Conservation (phyloP, 2,329 filamentous ascomycete genomes). For the Madurella mycetomatis region DNA sequence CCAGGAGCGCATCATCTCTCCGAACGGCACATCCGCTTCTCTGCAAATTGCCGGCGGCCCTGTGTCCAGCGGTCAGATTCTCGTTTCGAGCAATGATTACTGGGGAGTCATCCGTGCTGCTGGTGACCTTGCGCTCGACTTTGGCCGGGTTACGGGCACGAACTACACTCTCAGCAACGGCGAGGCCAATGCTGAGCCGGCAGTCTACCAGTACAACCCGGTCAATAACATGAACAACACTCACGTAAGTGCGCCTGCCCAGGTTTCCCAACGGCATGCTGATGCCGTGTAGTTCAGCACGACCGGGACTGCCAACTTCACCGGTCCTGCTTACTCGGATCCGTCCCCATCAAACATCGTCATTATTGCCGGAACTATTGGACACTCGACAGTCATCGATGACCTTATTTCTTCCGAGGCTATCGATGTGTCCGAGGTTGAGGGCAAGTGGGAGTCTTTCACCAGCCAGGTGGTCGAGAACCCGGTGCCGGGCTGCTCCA, state of each 20-base stretch:
- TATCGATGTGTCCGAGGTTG: conserved; percentile 52
- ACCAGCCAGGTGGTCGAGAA: conserved; percentile 53
- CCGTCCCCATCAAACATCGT: conserved; percentile 44
- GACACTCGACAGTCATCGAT: conserved; percentile 59
- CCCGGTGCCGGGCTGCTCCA: conserved; percentile 51
- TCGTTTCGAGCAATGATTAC: conserved; percentile 56
- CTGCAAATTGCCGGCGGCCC: conserved; percentile 37
- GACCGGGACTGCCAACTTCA: conserved; percentile 38
- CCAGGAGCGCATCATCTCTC: conserved; percentile 46
- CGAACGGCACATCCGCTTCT: conserved; percentile 28
- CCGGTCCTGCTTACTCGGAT: conserved; percentile 42
- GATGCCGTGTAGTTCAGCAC: conserved; percentile 37
- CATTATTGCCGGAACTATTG: conserved; percentile 66
- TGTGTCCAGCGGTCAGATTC: conserved; percentile 43
- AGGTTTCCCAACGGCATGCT: not conserved
- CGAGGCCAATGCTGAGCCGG: conserved; percentile 33
- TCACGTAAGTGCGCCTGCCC: conserved; percentile 31
- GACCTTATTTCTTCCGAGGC: conserved; percentile 50
- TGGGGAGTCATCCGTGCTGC: conserved; percentile 65
- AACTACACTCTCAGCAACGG: conserved; percentile 58
- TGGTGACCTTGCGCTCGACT: conserved; percentile 62
- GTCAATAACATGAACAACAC: conserved; percentile 46
- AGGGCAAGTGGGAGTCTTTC: conserved; percentile 68
- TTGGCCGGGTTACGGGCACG: conserved; percentile 64
- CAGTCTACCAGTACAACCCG: conserved; percentile 40